Evolutionary conservation across 371 early-diverging fungal genomes (phyloP).

Genomic region (Lichtheimia corymbifera): DNA sequence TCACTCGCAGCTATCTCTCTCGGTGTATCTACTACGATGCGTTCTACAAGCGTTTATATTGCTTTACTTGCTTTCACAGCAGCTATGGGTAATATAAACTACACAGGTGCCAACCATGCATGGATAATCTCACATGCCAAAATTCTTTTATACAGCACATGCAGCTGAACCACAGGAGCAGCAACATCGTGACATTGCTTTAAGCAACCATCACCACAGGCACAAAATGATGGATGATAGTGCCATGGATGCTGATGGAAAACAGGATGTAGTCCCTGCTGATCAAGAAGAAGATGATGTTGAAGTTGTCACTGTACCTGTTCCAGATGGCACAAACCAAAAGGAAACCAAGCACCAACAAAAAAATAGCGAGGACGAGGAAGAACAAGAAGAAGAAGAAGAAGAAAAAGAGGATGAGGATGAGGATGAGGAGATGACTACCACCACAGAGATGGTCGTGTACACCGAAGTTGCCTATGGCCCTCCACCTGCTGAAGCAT

Average conservation of each 20-base stretch:
- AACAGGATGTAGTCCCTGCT: neutral
- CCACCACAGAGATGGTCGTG: neutral
- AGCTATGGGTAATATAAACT: conserved; percentile 12
- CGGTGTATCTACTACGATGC: neutral
- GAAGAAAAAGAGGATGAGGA: conserved; percentile 23
- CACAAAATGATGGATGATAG: neutral
- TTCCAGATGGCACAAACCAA: neutral
- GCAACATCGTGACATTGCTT: neutral
- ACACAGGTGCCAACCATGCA: neutral
- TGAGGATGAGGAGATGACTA: conserved; percentile 17
- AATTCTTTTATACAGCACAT: conserved; percentile 7
- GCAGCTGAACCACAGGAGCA: conserved; percentile 9
- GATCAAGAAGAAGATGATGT: neutral
- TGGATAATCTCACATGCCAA: neutral
- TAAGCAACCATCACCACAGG: neutral
- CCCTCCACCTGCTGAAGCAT: neutral
- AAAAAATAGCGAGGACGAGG: neutral
- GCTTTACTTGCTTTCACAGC: conserved; percentile 13
- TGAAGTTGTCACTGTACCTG: conserved; percentile 12
- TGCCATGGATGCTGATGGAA: neutral
- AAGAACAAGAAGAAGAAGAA: conserved; percentile 19
- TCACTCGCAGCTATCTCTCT: too few species aligned
- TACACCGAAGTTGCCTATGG: conserved; percentile 7
- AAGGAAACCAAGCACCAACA: neutral
- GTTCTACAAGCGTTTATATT: conserved; percentile 12